Conservation (phyloP, 176 grass and related monocot genomes). For the Carex pumila region DNA sequence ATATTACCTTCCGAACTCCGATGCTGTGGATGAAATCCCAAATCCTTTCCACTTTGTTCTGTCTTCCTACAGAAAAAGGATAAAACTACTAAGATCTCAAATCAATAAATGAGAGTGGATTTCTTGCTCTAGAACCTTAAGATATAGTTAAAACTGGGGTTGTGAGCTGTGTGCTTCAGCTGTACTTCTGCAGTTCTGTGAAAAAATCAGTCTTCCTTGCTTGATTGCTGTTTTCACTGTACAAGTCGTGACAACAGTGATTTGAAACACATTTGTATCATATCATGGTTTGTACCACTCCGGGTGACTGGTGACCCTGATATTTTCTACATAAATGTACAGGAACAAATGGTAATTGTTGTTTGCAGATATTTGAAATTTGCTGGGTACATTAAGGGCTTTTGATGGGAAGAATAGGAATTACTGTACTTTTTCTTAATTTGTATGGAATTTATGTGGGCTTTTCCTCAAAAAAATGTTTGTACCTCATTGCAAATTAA, state of each 20-base stretch:
- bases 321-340: not conserved
- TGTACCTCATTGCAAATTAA: not conserved
- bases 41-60: not conserved
- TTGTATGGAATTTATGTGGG: not conserved
- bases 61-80: too few relatives aligned
- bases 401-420: not conserved
- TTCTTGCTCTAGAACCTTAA: not conserved
- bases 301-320: not conserved
- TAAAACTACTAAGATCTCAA: not conserved
- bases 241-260: not conserved
- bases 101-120: not conserved
- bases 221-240: not conserved
- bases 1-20: not conserved
- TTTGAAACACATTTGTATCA: not conserved
- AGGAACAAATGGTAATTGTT: not conserved
- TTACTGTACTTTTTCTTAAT: not conserved
- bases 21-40: not conserved
- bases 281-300: not conserved
- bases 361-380: not conserved
- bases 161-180: not conserved
- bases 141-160: not conserved
- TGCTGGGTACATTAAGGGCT: not conserved
- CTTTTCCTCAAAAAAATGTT: not conserved
- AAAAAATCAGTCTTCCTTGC: not conserved
- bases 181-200: not conserved